Conservation (phyloP, 2,329 filamentous ascomycete genomes). For the Talaromyces sp. region DNA sequence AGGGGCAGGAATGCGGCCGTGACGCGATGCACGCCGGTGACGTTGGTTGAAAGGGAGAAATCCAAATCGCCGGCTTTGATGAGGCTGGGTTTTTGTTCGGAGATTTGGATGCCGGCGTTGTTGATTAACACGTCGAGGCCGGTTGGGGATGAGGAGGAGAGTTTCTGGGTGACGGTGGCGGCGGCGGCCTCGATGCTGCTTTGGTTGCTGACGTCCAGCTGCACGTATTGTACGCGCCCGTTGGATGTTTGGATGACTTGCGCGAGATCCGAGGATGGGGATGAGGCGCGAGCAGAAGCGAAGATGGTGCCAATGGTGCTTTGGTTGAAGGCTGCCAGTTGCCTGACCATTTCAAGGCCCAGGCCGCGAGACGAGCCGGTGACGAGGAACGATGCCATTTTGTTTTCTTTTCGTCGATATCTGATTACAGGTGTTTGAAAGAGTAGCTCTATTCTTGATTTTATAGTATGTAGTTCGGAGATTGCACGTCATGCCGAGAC, state of each 20-base stretch:
- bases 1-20: conserved; percentile 32
- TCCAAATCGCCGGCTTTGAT: background rate
- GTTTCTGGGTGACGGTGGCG: background rate
- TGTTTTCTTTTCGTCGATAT: background rate
- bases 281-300: background rate
- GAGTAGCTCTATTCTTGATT: background rate
- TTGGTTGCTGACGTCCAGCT: conserved; percentile 1
- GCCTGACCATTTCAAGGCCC: conserved; percentile 2
- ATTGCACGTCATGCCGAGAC: background rate
- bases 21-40: conserved; percentile 31
- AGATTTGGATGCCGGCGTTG: conserved; percentile 4
- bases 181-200: background rate
- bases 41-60: conserved; percentile 33
- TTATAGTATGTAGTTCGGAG: background rate
- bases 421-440: background rate
- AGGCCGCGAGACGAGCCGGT: conserved; percentile 8
- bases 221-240: background rate
- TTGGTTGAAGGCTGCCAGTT: background rate
- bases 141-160: background rate
- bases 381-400: conserved; percentile 7
- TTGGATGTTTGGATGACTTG: background rate
- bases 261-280: background rate
- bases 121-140: conserved; percentile 8
- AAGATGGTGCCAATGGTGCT: conserved; percentile 4
- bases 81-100: background rate